Evolutionary conservation across 2,329 filamentous ascomycete species (phyloP).

Genomic region (Talaromyces sp.): DNA sequence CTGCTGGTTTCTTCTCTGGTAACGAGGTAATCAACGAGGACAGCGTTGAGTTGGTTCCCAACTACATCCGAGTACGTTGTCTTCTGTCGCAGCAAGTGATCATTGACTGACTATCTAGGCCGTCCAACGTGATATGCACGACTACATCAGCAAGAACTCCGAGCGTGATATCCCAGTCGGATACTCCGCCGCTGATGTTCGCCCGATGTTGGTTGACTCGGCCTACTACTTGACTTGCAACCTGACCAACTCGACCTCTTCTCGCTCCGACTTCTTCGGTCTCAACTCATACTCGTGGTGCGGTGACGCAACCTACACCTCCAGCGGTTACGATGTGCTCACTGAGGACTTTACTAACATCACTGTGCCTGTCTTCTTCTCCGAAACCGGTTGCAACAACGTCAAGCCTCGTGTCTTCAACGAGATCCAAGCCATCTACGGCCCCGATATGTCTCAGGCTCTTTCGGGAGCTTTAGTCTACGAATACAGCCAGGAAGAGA

Average conservation of each 20-base stretch:
- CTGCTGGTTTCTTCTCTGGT: constrained; percentile 63
- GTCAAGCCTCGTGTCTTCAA: constrained; percentile 56
- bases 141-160: constrained; percentile 60
- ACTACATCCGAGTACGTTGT: constrained; percentile 51
- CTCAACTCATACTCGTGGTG: constrained; percentile 69
- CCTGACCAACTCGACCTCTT: constrained; percentile 47
- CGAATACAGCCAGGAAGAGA: constrained; percentile 48
- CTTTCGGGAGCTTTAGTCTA: constrained; percentile 58
- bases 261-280: constrained; percentile 61
- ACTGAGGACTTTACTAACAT: constrained; percentile 56
- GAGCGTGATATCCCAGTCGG: constrained; percentile 61
- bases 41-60: constrained; percentile 51
- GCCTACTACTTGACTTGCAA: constrained; percentile 60
- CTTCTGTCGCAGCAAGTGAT: constrained; percentile 11
- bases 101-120: constrained; percentile 35
- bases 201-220: constrained; percentile 57
- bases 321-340: constrained; percentile 55
- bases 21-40: constrained; percentile 67
- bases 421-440: constrained; percentile 59
- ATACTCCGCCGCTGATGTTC: constrained; percentile 65
- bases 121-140: constrained; percentile 64
- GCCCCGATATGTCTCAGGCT: constrained; percentile 54
- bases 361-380: constrained; percentile 62
- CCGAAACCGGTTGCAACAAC: constrained; percentile 63
- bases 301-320: constrained; percentile 54